Evolutionary conservation across 768 basidiomycete genomes (phyloP).

Genomic region (Phallus indusiatus): DNA sequence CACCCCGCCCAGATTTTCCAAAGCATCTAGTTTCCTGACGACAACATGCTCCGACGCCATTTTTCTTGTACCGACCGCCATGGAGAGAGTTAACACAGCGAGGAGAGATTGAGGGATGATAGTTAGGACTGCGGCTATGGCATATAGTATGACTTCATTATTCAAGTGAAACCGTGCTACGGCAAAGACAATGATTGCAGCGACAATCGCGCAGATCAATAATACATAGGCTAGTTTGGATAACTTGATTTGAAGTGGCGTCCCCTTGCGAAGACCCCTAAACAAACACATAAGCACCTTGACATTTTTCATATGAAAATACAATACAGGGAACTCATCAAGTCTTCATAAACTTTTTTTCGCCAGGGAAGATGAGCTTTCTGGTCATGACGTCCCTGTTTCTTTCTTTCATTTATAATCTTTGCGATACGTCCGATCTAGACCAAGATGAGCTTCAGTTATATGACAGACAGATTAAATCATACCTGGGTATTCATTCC

Average conservation of each 20-base stretch:
- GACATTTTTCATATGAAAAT: not conserved
- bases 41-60: conserved; percentile 38
- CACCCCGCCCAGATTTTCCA: conserved; percentile 45
- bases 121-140: conserved; percentile 11
- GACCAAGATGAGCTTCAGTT: not conserved
- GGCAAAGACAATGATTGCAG: conserved; percentile 16
- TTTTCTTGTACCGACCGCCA: conserved; percentile 34
- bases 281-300: not conserved
- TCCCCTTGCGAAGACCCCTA: conserved; percentile 17
- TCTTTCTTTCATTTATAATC: not conserved
- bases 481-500: conserved; percentile 41
- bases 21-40: conserved; percentile 43
- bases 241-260: conserved; percentile 16
- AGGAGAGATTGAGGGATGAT: conserved; percentile 15
- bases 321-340: not conserved
- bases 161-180: conserved; percentile 13
- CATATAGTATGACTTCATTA: conserved; percentile 17
- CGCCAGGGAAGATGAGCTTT: not conserved
- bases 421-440: not conserved
- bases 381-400: not conserved
- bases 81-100: conserved; percentile 44
- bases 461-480: not conserved
- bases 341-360: not conserved
- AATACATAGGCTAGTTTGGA: conserved; percentile 17
- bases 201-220: conserved; percentile 14